phyloP scores from a whole-genome alignment of 805 yeast genomes.

The Pichia kluyveri region DNA sequence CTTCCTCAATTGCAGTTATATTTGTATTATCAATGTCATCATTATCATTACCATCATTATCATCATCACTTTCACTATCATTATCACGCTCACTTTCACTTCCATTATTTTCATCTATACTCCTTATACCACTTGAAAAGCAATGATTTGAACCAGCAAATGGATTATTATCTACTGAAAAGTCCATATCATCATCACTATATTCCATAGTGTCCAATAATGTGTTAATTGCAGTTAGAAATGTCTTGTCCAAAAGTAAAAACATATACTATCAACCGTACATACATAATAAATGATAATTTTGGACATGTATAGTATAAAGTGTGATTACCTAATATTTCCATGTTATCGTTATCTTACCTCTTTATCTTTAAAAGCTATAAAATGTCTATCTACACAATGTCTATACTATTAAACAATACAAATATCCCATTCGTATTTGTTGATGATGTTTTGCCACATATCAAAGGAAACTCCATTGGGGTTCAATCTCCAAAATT shows the following conservation, averaged over 20 bases:
- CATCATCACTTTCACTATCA: neutral
- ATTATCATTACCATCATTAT: neutral
- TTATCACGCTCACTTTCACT: neutral
- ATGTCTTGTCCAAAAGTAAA: no score
- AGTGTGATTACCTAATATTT: no score
- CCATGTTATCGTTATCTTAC: no score
- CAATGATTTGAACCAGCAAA: slow-evolving; percentile 27
- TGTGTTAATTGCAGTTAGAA: no score
- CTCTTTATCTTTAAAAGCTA: no score
- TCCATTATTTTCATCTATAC: neutral
- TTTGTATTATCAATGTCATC: neutral
- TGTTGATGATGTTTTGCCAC: slow-evolving; percentile 19
- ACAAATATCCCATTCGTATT: slow-evolving; percentile 19
- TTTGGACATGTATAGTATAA: no score
- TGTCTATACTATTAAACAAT: slow-evolving; percentile 4
- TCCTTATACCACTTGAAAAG: slow-evolving; percentile 20
- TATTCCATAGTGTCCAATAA: neutral
- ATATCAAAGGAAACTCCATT: slow-evolving; percentile 15
- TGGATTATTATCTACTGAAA: slow-evolving; percentile 27
- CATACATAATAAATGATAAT: no score
- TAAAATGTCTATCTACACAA: no score
- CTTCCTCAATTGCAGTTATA: neutral
- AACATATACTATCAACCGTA: no score
- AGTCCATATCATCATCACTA: slow-evolving; percentile 24
- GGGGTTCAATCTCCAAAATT: slow-evolving; percentile 19